Percentiles rank a stretch among this genome's conserved stretches.
Conservation (phyloP, 2,329 filamentous ascomycete genomes). For the Exophiala dermatitidis region DNA sequence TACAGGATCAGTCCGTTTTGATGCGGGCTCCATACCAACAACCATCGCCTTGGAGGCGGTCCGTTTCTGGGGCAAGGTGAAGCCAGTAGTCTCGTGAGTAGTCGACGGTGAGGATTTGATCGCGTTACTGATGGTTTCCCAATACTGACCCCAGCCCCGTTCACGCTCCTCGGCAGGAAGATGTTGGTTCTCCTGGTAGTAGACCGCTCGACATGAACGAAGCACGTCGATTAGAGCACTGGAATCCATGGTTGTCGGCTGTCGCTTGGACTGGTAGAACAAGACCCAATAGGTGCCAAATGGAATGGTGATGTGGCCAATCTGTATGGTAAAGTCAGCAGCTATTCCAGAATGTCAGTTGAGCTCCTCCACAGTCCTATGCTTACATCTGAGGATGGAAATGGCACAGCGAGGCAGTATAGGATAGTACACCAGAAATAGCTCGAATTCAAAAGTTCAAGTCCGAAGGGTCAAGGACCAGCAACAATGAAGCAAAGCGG, state of each 20-base stretch:
- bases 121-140: slow-evolving; percentile 14
- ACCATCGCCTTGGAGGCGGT: slow-evolving; percentile 20
- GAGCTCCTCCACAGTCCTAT: neutral
- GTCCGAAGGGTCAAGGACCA: slow-evolving; percentile 1
- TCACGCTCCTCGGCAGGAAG: slow-evolving; percentile 20
- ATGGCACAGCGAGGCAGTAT: slow-evolving; percentile 2
- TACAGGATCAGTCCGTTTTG: slow-evolving; percentile 32
- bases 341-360: slow-evolving; percentile 4
- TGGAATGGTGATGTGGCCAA: neutral
- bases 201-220: slow-evolving; percentile 19
- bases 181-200: slow-evolving; percentile 21
- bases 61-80: slow-evolving; percentile 23
- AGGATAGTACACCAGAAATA: slow-evolving; percentile 2
- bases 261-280: neutral
- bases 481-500: neutral
- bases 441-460: neutral
- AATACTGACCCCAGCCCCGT: slow-evolving; percentile 16
- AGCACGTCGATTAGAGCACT: slow-evolving; percentile 18
- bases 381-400: slow-evolving; percentile 11
- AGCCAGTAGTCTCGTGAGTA: slow-evolving; percentile 7
- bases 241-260: slow-evolving; percentile 14
- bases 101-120: slow-evolving; percentile 7
- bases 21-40: slow-evolving; percentile 37
- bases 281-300: neutral
- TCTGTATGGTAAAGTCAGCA: slow-evolving; percentile 8